These are phyloP conservation scores for Arthrobotrys iridis DNA, from an alignment of 2,329 filamentous ascomycete species.

Conservation along the genomic window DNA sequence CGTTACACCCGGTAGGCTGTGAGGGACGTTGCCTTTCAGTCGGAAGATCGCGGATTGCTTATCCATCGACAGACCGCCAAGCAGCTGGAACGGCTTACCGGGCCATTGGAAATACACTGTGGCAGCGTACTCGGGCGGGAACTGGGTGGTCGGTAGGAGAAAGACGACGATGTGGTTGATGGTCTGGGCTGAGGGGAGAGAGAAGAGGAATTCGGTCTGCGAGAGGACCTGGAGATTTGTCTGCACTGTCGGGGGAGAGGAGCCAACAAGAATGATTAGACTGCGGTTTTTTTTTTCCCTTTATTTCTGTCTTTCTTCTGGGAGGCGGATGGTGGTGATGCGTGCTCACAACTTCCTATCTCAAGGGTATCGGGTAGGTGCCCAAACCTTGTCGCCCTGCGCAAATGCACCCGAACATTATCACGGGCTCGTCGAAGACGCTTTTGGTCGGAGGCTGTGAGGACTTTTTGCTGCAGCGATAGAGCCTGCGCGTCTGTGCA, in stretches of 20 bases:
- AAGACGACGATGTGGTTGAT: conserved; percentile 86
- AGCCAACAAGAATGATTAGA: neutral
- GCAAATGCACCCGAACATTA: conserved; percentile 59
- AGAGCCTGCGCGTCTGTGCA: neutral
- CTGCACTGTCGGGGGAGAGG: conserved; percentile 62
- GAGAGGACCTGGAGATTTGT: conserved; percentile 67
- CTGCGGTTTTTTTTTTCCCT: neutral
- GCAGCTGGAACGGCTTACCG: conserved; percentile 76
- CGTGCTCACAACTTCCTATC: conserved; percentile 30
- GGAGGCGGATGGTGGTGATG: conserved; percentile 17
- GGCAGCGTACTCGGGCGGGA: conserved; percentile 81
- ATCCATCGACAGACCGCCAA: conserved; percentile 87
- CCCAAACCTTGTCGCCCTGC: conserved; percentile 58
- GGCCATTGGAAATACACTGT: conserved; percentile 88
- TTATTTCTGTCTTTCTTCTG: too few relatives aligned
- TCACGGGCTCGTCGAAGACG: conserved; percentile 16
- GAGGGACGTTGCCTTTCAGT: conserved; percentile 67
- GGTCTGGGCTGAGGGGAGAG: conserved; percentile 66
- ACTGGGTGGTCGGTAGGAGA: conserved; percentile 77
- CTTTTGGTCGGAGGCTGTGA: neutral
- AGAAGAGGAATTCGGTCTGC: conserved; percentile 72
- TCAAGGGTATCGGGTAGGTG: conserved; percentile 42
- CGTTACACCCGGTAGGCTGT: conserved; percentile 5
- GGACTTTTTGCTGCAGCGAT: neutral
- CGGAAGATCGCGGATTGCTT: conserved; percentile 90